Conservation (phyloP, 1,284 basidiomycete genomes). For the Ganoderma lucidum region DNA sequence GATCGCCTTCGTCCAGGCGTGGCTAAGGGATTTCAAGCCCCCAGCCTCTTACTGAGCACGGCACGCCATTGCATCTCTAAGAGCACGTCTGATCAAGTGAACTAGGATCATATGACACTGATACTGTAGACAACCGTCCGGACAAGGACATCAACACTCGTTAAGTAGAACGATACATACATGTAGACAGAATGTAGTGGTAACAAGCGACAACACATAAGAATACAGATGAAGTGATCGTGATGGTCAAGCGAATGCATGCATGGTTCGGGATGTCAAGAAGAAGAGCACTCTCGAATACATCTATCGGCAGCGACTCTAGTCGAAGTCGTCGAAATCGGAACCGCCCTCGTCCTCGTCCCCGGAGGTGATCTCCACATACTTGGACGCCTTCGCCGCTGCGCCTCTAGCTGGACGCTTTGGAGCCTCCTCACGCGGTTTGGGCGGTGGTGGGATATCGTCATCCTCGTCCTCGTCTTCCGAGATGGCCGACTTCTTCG, state of each 20-base stretch:
- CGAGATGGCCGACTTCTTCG: conserved; percentile 43
- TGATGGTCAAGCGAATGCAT: neutral
- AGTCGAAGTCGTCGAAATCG: conserved; percentile 44
- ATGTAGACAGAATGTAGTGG: neutral
- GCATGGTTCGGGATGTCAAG: neutral
- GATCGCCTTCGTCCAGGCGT: conserved; percentile 85
- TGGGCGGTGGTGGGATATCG: conserved; percentile 43
- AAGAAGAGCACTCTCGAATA: conserved; percentile 10
- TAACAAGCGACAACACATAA: conserved; percentile 12
- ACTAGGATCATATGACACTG: neutral
- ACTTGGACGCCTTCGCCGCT: conserved; percentile 43
- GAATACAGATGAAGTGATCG: conserved; percentile 10
- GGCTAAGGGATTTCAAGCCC: conserved; percentile 73
- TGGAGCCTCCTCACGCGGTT: conserved; percentile 42
- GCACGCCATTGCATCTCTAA: neutral
- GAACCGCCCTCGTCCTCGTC: conserved; percentile 42
- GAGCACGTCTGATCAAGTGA: neutral
- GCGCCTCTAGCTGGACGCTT: conserved; percentile 44
- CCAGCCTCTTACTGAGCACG: conserved; percentile 12
- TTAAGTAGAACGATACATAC: conserved; percentile 9
- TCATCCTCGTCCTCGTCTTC: conserved; percentile 45
- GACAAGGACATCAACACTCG: conserved; percentile 3
- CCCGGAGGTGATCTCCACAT: conserved; percentile 50
- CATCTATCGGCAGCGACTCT: conserved; percentile 5
- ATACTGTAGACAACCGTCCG: conserved; percentile 7